Evolutionary conservation across 202 grass and related monocot genomes (phyloP).

Genomic region (Panicum hallii): DNA sequence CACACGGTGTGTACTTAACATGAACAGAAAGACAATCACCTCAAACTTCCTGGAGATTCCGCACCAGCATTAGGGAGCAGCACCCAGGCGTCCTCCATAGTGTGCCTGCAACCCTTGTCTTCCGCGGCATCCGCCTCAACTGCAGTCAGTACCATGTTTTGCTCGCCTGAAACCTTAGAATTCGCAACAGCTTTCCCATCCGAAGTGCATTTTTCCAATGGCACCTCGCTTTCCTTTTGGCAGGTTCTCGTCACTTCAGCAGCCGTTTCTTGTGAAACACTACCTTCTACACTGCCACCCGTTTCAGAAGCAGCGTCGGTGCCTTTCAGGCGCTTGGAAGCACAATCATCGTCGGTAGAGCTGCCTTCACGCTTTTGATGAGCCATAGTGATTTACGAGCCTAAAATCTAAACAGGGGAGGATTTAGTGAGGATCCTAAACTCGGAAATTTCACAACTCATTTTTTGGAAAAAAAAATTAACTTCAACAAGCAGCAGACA

Average conservation of each 20-base stretch:
- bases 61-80: constrained; percentile 60
- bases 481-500: not conserved
- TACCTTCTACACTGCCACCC: not conserved
- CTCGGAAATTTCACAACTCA: not conserved
- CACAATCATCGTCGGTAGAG: constrained; percentile 38
- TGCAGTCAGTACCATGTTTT: constrained; percentile 41
- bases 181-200: constrained; percentile 32
- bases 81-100: constrained; percentile 89
- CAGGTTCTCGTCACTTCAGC: constrained; percentile 30
- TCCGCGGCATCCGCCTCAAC: constrained; percentile 83
- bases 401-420: not conserved
- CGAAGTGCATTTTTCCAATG: not conserved
- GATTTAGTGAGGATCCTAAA: not conserved
- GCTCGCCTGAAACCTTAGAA: constrained; percentile 32
- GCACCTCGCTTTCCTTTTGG: constrained; percentile 7
- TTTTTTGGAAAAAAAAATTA: not conserved
- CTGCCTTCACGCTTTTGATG: constrained; percentile 70
- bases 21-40: constrained; percentile 54
- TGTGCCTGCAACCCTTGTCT: constrained; percentile 85
- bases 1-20: not conserved
- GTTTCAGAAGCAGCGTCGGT: constrained; percentile 35
- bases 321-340: constrained; percentile 55
- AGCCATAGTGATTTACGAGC: constrained; percentile 45
- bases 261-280: constrained; percentile 28
- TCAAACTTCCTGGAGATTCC: constrained; percentile 62